phyloP scores from a whole-genome alignment of 108 stramenopile species.

The Cyclotella cryptica region DNA sequence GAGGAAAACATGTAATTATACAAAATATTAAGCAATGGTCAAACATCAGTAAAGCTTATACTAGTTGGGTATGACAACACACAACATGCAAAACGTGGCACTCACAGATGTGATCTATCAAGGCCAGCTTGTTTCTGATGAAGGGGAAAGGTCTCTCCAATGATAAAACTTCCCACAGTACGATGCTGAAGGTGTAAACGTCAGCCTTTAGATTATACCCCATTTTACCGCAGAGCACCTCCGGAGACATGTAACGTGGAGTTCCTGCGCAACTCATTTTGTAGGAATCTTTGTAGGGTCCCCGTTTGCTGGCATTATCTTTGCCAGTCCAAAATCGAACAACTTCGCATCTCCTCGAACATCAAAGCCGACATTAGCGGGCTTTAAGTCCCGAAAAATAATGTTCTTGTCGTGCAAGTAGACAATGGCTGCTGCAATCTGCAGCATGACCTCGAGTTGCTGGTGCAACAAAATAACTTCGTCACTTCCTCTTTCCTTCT shows the following conservation, averaged over 20 bases:
- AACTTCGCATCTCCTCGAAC: slow-evolving; percentile 53
- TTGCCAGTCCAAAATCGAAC: slow-evolving; percentile 71
- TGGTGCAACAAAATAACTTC: neutral
- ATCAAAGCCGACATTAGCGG: slow-evolving; percentile 51
- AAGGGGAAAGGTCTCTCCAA: slow-evolving; percentile 17
- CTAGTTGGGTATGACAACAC: too few species aligned
- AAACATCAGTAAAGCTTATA: too few species aligned
- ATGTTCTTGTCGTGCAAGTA: slow-evolving; percentile 42
- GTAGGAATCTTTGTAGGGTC: slow-evolving; percentile 28
- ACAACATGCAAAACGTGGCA: neutral
- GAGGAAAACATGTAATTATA: neutral
- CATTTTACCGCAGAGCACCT: slow-evolving; percentile 14
- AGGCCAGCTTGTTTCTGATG: slow-evolving; percentile 16
- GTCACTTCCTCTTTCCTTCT: slow-evolving; percentile 20
- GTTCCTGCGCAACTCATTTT: slow-evolving; percentile 46
- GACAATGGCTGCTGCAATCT: slow-evolving; percentile 35
- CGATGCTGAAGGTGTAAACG: slow-evolving; percentile 54
- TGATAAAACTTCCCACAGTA: slow-evolving; percentile 55
- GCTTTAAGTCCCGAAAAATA: slow-evolving; percentile 52
- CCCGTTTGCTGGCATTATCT: slow-evolving; percentile 48
- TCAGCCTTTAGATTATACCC: slow-evolving; percentile 57
- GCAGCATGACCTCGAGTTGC: slow-evolving; percentile 22
- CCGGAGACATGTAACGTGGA: slow-evolving; percentile 50
- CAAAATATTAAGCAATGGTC: too few species aligned
- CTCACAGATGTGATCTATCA: slow-evolving; percentile 38